Evolutionary conservation across 2,329 filamentous ascomycete genomes (phyloP), one percentile per base, ranked within the genome.

Genomic region (Stemphylium vesicarium): DNA sequence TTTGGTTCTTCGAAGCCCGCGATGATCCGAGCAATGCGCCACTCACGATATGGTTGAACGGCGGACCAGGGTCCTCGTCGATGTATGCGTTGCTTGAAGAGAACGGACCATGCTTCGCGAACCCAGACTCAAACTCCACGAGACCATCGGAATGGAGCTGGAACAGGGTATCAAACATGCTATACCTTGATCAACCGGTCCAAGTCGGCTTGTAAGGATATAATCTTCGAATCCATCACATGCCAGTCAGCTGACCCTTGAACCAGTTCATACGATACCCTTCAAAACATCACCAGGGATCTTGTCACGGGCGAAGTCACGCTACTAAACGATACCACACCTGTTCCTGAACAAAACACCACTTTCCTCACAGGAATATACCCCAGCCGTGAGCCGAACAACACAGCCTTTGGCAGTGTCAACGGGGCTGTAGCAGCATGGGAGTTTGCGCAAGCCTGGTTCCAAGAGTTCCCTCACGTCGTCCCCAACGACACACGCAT

Each of bases 151-250:
- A 44, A n/a, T 63, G 50, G 57, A 63, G 57, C 47, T 63, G 57
- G 53, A 66, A 66, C n/a, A 13, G 37, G 11, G 35, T 31, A 41
- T 72, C 72, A 22, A 79, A 79, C 48, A 73, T 79, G 68, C 80
- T 89, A n/a, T 89, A 85, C 71, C 80, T 89, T 51, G 85, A 89
- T 58, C 85, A 88, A 70, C 87, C 83, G 0, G 79, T 78, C 3
- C 79, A 83, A 42, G 80, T 83, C 33, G 84, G 84, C 7, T 84
- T 85, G 56, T 58, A 36, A 56, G 56, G 24, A 16, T 6, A 24
- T 2, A 22, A 20, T 11, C n/a, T 9, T 15, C 18, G 8, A 38
- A 2, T 8, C 4, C 2, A 10, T 5, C 9, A 29, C 26, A 4
- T 36, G 4, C 12, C n/a, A 22, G 18, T 32, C 7, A 36, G 18